Evolutionary conservation across 2,329 filamentous ascomycete species (phyloP).

Genomic region (Zopfia rhizophila): DNA sequence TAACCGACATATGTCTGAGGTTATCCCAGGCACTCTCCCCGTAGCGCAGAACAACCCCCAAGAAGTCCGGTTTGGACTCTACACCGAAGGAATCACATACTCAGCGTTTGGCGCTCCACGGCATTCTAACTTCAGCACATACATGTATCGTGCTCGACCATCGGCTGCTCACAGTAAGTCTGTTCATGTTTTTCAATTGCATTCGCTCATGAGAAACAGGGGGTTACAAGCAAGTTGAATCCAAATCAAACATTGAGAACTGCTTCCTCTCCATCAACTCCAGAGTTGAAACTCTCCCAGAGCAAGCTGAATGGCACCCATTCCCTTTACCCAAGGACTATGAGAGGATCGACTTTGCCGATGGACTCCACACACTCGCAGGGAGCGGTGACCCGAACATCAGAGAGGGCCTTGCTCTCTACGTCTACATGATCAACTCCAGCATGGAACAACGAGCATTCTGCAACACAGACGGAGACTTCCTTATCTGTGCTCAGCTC

Average conservation of each 20-base stretch:
- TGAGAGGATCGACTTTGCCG: slow-evolving; percentile 58
- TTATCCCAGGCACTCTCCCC: slow-evolving; percentile 56
- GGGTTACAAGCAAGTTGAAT: slow-evolving; percentile 37
- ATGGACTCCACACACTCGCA: slow-evolving; percentile 61
- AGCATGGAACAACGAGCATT: slow-evolving; percentile 60
- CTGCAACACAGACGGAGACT: slow-evolving; percentile 56
- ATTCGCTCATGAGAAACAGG: slow-evolving; percentile 26
- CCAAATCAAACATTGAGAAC: slow-evolving; percentile 50
- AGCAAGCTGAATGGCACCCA: slow-evolving; percentile 61
- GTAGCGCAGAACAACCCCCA: slow-evolving; percentile 57
- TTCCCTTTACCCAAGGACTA: slow-evolving; percentile 51
- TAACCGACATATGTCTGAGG: slow-evolving; percentile 53
- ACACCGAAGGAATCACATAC: slow-evolving; percentile 59
- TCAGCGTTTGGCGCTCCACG: slow-evolving; percentile 57
- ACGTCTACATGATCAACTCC: slow-evolving; percentile 61
- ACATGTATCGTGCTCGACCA: slow-evolving; percentile 57
- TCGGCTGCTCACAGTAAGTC: slow-evolving; percentile 54
- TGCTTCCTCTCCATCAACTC: slow-evolving; percentile 61
- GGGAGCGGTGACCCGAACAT: slow-evolving; percentile 64
- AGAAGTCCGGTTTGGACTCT: slow-evolving; percentile 56
- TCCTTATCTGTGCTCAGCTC: slow-evolving; percentile 49
- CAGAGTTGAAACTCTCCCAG: slow-evolving; percentile 59
- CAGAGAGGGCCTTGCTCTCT: slow-evolving; percentile 60
- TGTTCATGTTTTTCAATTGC: slow-evolving; percentile 42
- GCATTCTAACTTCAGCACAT: slow-evolving; percentile 55